Base-by-base conservation (phyloP, 2,329 filamentous ascomycete genomes). In the Lecanicillium sp. region DNA sequence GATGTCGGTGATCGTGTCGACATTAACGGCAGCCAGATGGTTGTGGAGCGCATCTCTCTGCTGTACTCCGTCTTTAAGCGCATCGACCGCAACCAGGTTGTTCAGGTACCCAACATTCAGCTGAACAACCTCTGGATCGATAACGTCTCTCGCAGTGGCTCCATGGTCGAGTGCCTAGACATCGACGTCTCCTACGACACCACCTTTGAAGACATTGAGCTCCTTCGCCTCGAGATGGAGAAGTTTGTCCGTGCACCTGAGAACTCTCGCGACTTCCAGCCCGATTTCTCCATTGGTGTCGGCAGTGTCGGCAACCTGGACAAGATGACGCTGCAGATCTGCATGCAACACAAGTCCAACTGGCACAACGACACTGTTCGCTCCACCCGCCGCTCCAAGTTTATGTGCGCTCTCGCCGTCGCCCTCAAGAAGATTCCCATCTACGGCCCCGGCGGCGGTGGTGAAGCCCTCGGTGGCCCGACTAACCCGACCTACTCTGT, bases 1-100 rank as follows among this genome's bases (percentile, higher is more conserved):
- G 92, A 98, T 57, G 88, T 97, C 17, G 89, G 90, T 44, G 92
- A 98, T 59, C 82, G 92, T 18, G 86, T 97, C 31, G 88, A 96
- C 52, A 84, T 97, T 46, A 66, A 59, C 37, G 71, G 70, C 13
- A 72, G 81, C 47, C 72, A 79, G 50, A 79, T 94, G 49, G 71
- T 87, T 4, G 92, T 98, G 10, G 88, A 97, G 61, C 86, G 89
- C 58, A 97, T 97, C 51, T 95, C 89, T 3, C 74, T 98, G 20
- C 72, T 98, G 4, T 97, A 88, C 68, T 94, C 87, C 1, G 80
- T 96, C 39, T 96, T 98, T 65, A 84, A 84, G 49, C 81, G 85
- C 33, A 82, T 94, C 47, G 77, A 81, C 50, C 87, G 80, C 53
- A 81, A 86, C 68, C 89, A 94, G 57, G 74, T 86, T 37, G 76